Base-by-base conservation (phyloP, 345 rosid species). In the Pelargonium nanum region DNA sequence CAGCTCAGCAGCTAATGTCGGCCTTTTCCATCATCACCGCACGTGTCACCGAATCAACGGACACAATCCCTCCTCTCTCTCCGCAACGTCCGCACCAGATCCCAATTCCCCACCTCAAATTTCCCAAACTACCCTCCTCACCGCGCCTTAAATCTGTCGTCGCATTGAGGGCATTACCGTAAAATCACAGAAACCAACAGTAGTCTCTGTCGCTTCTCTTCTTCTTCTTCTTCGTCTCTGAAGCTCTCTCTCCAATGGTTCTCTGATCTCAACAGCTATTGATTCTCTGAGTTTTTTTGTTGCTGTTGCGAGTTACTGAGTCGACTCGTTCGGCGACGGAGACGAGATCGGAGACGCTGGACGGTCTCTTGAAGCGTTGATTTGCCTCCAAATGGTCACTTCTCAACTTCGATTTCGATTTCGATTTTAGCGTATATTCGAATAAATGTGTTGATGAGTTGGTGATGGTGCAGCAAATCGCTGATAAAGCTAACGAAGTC, bases 291-390 rank as follows among this genome's bases (percentile, higher is more conserved):
- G n/a, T 28, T 7, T 28, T 28, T 28, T 28, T 28, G 4, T 40
- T 40, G 6, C 45, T 34, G n/a, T n/a, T n/a, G n/a, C n/a, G 45
- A 34, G 45, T 23, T 55, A 2, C 55, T 17, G 61, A 60, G 63
- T 24, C 26, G 71, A 63, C 20, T 66, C 32, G 32, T 28, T 28
- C 32, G 32, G 3, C 7, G 32, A 28, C 19, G 19, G 26, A 57
- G 55, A 30, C 58, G 57, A 24, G 68, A 70, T 65, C 53, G 52
- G 76, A 75, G 77, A 92, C 89, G 98, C 82, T 92, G 65, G 95
- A 82, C 81, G 94, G 91, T 21, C 55, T 93, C 58, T 72, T 87
- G 64, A 92, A 90, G 22, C 90, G 97, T 34, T 95, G 99, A 44
- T 84, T 84, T 63, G 70, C 81, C 45, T 51, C 92, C 20, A 89